These are phyloP conservation scores for Ceratocystiopsis sp. DNA, from an alignment of 2,329 filamentous ascomycete genomes.

Conservation along the genomic window DNA sequence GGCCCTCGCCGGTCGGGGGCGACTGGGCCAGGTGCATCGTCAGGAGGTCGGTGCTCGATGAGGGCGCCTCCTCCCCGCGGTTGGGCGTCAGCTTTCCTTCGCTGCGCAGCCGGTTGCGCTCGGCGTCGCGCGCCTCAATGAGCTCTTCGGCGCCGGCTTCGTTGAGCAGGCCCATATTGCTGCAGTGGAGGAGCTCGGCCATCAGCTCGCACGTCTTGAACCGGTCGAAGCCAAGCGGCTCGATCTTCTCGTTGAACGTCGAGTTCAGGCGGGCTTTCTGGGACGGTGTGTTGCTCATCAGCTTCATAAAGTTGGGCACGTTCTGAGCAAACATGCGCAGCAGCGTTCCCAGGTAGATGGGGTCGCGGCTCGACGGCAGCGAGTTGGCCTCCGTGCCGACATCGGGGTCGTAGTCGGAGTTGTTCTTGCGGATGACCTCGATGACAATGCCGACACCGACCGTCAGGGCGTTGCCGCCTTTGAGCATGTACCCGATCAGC, in stretches of 20 bases:
- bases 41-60: slow-evolving; percentile 41
- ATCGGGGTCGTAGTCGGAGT: slow-evolving; percentile 95
- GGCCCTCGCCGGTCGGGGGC: slow-evolving; percentile 42
- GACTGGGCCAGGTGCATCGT: slow-evolving; percentile 39
- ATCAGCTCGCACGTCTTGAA: slow-evolving; percentile 99
- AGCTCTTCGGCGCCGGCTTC: slow-evolving; percentile 79
- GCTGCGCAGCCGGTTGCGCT: slow-evolving; percentile 61
- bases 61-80: slow-evolving; percentile 20
- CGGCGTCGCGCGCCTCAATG: slow-evolving; percentile 60
- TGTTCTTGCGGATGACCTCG: slow-evolving; percentile 97
- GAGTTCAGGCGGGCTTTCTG: slow-evolving; percentile 62
- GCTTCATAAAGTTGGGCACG: slow-evolving; percentile 82
- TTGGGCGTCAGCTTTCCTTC: slow-evolving; percentile 54
- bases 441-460: slow-evolving; percentile 96
- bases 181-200: slow-evolving; percentile 93
- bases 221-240: slow-evolving; percentile 87
- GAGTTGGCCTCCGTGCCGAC: slow-evolving; percentile 66
- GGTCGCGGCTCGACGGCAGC: slow-evolving; percentile 69
- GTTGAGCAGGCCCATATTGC: slow-evolving; percentile 94
- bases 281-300: slow-evolving; percentile 64
- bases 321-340: slow-evolving; percentile 78
- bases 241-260: slow-evolving; percentile 79
- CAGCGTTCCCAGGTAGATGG: slow-evolving; percentile 86
- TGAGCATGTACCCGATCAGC: slow-evolving; percentile 82
- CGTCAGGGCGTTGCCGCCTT: slow-evolving; percentile 82